Evolutionary conservation across 2,329 filamentous ascomycete genomes (phyloP).

Genomic region (Diaporthe vexans): DNA sequence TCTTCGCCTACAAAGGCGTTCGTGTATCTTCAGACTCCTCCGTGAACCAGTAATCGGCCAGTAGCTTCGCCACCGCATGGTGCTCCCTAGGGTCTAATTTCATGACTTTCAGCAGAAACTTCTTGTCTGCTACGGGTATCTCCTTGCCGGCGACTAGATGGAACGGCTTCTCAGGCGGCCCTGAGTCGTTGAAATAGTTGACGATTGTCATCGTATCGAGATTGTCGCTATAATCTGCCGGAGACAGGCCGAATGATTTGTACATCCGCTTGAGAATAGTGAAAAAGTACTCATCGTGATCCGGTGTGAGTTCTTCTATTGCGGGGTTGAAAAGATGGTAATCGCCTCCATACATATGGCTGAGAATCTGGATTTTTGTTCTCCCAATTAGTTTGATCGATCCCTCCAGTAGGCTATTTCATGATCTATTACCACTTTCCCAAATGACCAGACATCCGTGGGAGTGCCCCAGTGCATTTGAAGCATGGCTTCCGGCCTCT

Average conservation of each 20-base stretch:
- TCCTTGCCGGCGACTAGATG: slow-evolving; percentile 40
- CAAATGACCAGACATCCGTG: slow-evolving; percentile 49
- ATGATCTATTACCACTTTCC: slow-evolving; percentile 45
- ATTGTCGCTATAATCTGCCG: background rate
- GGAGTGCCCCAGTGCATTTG: slow-evolving; percentile 45
- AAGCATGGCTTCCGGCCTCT: slow-evolving; percentile 47
- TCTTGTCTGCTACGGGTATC: slow-evolving; percentile 44
- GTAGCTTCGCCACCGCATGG: slow-evolving; percentile 46
- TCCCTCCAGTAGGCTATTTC: slow-evolving; percentile 38
- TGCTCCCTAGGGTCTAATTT: slow-evolving; percentile 48
- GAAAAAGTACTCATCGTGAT: slow-evolving; percentile 45
- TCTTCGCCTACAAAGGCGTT: background rate
- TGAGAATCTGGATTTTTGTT: slow-evolving; percentile 41
- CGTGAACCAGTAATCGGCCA: slow-evolving; percentile 47
- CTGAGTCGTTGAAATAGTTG: slow-evolving; percentile 13
- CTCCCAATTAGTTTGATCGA: background rate
- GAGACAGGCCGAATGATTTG: slow-evolving; percentile 39
- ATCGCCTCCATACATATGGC: slow-evolving; percentile 46
- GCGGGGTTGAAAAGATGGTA: slow-evolving; percentile 47
- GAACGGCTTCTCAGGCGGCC: slow-evolving; percentile 42
- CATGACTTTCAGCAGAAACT: slow-evolving; percentile 46
- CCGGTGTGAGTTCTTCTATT: slow-evolving; percentile 41
- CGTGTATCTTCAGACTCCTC: slow-evolving; percentile 38
- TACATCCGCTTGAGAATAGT: slow-evolving; percentile 46
- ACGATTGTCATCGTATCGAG: slow-evolving; percentile 4